Conservation (phyloP, 2,329 filamentous ascomycete species). For the Pseudogymnoascus sp. region DNA sequence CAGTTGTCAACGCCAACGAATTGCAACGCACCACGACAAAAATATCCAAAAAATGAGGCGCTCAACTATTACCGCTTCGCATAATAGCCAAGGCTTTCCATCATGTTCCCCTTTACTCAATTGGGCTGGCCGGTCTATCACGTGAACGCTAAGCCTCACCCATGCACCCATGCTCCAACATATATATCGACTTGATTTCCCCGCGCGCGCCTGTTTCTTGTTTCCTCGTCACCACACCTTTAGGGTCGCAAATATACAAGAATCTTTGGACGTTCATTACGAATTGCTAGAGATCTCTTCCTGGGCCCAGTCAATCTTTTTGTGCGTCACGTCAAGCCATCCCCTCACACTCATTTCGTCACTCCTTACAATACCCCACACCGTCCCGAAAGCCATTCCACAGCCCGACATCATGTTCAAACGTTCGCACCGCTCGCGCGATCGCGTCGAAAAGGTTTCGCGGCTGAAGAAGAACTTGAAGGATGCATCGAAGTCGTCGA, state of each 20-base stretch:
- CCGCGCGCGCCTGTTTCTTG: conserved; percentile 11
- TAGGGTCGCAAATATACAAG: conserved; percentile 29
- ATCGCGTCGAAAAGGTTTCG: conserved; percentile 81
- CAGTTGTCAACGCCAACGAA: background rate
- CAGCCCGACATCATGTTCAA: conserved; percentile 64
- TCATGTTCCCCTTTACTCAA: background rate
- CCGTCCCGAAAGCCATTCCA: conserved; percentile 17
- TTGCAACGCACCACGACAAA: conserved; percentile 8
- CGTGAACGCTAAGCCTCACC: conserved; percentile 9
- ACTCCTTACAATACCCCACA: conserved; percentile 22
- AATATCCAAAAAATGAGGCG: conserved; percentile 5
- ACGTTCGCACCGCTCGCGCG: conserved; percentile 76
- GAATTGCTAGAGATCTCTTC: conserved; percentile 30
- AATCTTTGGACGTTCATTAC: conserved; percentile 30
- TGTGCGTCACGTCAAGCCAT: conserved; percentile 28
- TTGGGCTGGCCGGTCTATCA: conserved; percentile 3
- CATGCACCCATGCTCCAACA: conserved; percentile 3
- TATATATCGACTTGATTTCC: conserved; percentile 16
- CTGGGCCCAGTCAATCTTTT: conserved; percentile 31
- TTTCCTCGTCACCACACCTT: conserved; percentile 29
- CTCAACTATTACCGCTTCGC: background rate
- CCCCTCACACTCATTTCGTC: conserved; percentile 28
- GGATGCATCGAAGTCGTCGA: conserved; percentile 72
- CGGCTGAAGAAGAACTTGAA: conserved; percentile 73
- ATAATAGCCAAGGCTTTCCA: background rate